phyloP scores from a whole-genome alignment of 1,139 yeast genomes.

The Candida tunisiensis region DNA sequence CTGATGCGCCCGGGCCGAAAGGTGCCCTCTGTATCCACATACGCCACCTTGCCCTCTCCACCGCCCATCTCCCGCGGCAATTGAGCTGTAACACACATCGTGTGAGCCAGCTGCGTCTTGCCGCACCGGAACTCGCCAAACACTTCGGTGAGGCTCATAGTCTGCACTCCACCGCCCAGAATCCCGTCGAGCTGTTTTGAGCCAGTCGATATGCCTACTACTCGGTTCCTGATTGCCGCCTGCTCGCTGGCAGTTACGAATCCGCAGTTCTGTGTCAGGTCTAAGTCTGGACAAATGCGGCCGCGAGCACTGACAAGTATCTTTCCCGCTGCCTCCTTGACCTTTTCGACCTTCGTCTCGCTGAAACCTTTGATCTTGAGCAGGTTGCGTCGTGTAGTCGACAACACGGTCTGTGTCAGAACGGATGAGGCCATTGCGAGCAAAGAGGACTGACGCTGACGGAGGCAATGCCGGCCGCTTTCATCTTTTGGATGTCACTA shows the following conservation, averaged over 20 bases:
- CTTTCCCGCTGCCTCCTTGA: conserved; percentile 68
- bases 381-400: conserved; percentile 69
- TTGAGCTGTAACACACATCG: conserved; percentile 93
- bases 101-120: conserved; percentile 91
- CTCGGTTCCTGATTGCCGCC: conserved; percentile 75
- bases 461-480: conserved; percentile 75
- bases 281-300: not conserved
- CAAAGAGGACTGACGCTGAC: too few relatives aligned
- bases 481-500: conserved; percentile 63
- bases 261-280: conserved; percentile 34
- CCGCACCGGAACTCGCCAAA: conserved; percentile 98
- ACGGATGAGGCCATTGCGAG: too few relatives aligned
- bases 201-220: conserved; percentile 89
- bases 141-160: conserved; percentile 91
- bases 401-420: conserved; percentile 84
- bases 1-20: conserved; percentile 84
- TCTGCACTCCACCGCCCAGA: conserved; percentile 93
- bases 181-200: conserved; percentile 87
- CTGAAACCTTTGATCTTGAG: conserved; percentile 79
- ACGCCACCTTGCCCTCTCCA: conserved; percentile 95
- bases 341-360: conserved; percentile 86
- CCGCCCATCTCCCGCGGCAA: conserved; percentile 97
- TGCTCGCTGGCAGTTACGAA: conserved; percentile 96
- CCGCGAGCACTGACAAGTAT: conserved; percentile 41
- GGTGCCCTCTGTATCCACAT: conserved; percentile 94